Conservation (phyloP, 2,329 filamentous ascomycete genomes). For the Pyrenophora seminiperda region DNA sequence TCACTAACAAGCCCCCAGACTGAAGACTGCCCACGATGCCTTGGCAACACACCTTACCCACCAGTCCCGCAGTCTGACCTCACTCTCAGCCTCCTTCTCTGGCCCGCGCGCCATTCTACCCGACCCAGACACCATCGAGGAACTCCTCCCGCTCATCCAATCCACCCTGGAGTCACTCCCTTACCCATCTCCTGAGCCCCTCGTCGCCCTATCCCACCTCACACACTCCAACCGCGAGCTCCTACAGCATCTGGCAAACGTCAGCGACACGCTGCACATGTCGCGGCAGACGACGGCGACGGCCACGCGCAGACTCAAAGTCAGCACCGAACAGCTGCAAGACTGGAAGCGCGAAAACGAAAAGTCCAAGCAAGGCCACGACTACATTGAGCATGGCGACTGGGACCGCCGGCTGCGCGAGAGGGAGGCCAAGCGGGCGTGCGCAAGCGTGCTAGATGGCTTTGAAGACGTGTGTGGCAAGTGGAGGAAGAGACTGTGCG, state of each 20-base stretch:
- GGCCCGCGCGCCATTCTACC: conserved; percentile 69
- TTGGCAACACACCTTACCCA: conserved; percentile 75
- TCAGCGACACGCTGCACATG: conserved; percentile 94
- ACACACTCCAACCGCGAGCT: conserved; percentile 71
- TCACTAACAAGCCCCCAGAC: conserved; percentile 52
- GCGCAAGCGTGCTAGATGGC: conserved; percentile 84
- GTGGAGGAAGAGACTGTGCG: conserved; percentile 76
- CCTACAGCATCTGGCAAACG: conserved; percentile 78
- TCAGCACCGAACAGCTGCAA: conserved; percentile 80
- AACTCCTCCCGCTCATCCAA: conserved; percentile 70
- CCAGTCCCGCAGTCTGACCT: conserved; percentile 76
- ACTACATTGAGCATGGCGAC: conserved; percentile 79
- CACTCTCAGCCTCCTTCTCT: conserved; percentile 72
- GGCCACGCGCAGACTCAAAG: conserved; percentile 78
- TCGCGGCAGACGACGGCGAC: conserved; percentile 84
- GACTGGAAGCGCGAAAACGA: conserved; percentile 87
- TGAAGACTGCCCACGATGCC: conserved; percentile 76
- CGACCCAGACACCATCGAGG: conserved; percentile 68
- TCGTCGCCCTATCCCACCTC: conserved; percentile 70
- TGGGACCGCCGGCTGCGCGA: conserved; percentile 79
- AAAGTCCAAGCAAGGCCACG: conserved; percentile 77
- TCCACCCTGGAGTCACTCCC: conserved; percentile 71
- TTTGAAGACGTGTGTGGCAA: conserved; percentile 89
- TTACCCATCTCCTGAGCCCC: conserved; percentile 65
- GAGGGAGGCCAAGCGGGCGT: conserved; percentile 82